Percentiles rank a stretch among this genome's conserved stretches.
Conservation (phyloP, 1,284 basidiomycete genomes). For the Moesziomyces antarcticus region DNA sequence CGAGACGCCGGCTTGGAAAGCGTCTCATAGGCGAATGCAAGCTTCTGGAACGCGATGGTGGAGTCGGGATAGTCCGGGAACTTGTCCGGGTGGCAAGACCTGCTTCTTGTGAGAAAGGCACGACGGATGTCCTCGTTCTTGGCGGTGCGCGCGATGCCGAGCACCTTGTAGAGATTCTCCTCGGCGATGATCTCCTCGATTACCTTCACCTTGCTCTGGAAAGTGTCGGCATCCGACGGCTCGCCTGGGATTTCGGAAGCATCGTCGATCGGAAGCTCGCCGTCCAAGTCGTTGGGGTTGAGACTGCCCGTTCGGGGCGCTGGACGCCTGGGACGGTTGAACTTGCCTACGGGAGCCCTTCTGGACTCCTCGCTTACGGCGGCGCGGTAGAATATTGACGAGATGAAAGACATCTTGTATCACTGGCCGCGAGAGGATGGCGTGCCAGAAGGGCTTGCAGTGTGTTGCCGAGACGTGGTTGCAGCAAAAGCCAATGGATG, state of each 20-base stretch:
- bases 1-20: constrained; percentile 78
- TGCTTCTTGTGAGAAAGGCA: constrained; percentile 80
- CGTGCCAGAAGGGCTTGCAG: too few relatives aligned
- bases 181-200: constrained; percentile 54
- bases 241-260: not conserved
- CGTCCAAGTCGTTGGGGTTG: not conserved
- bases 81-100: constrained; percentile 86
- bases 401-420: constrained; percentile 40
- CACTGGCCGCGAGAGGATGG: too few relatives aligned
- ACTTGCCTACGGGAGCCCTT: constrained; percentile 41
- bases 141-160: constrained; percentile 74
- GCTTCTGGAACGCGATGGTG: constrained; percentile 84
- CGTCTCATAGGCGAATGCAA: constrained; percentile 83
- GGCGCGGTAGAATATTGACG: constrained; percentile 42
- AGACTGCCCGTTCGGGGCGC: not conserved
- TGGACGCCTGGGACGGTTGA: constrained; percentile 22
- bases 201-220: constrained; percentile 41
- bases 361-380: constrained; percentile 42
- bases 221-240: constrained; percentile 9
- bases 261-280: constrained; percentile 1
- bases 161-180: constrained; percentile 77
- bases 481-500: not conserved
- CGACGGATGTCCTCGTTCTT: constrained; percentile 77
- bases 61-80: constrained; percentile 79
- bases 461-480: not conserved